Conservation (phyloP, 164 flowering plant species). For the Cinnamomum chago region DNA sequence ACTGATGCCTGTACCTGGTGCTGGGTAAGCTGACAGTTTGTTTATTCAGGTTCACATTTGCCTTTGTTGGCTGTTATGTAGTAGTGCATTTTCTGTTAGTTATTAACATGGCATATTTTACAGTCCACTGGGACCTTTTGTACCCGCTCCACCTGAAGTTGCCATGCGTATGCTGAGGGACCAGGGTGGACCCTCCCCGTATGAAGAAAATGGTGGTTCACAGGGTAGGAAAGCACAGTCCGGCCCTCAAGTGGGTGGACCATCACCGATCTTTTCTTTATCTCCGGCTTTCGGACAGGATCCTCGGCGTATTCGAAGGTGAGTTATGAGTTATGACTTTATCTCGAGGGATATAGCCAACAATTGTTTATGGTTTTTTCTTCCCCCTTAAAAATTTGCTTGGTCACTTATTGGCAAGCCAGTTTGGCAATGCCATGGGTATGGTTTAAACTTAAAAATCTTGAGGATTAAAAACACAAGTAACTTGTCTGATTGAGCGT, state of each 20-base stretch:
- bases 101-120: slow-evolving; percentile 7
- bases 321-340: too few species aligned
- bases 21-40: slow-evolving; percentile 65
- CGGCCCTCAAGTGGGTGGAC: slow-evolving; percentile 54
- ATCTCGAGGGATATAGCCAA: too few species aligned
- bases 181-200: slow-evolving; percentile 80
- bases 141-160: slow-evolving; percentile 99
- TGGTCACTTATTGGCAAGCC: too few species aligned
- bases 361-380: too few species aligned
- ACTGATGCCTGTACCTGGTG: slow-evolving; percentile 99
- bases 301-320: slow-evolving; percentile 94
- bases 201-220: slow-evolving; percentile 47
- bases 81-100: background rate
- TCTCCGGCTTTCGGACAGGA: slow-evolving; percentile 79
- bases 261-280: slow-evolving; percentile 58
- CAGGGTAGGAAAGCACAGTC: slow-evolving; percentile 58
- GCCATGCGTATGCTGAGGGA: slow-evolving; percentile 95
- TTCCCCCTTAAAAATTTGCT: too few species aligned
- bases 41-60: background rate
- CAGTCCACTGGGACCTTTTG: slow-evolving; percentile 99
- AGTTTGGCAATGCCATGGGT: too few species aligned
- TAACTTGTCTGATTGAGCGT: too few species aligned
- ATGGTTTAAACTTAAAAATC: too few species aligned
- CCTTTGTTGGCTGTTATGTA: background rate
- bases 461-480: too few species aligned